phyloP scores from a whole-genome alignment of 2,329 filamentous ascomycete species.

The Tympanopsis confertula region DNA sequence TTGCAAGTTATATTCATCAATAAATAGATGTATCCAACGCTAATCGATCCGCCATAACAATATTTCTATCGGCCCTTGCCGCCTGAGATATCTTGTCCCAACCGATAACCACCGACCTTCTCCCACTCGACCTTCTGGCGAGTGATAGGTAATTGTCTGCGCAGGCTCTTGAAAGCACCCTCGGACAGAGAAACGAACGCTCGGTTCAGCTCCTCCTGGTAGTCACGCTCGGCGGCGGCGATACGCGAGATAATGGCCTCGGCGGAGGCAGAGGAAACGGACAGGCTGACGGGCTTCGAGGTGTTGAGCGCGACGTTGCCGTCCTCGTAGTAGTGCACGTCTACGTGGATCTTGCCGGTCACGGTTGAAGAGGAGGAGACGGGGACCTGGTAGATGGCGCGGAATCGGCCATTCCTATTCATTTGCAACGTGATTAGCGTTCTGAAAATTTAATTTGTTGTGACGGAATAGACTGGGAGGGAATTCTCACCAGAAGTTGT shows the following conservation, averaged over 20 bases:
- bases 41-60: no score
- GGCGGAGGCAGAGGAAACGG: slow-evolving; percentile 26
- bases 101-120: slow-evolving; percentile 55
- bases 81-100: slow-evolving; percentile 25
- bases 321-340: slow-evolving; percentile 65
- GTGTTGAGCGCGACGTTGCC: slow-evolving; percentile 57
- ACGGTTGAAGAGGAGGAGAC: slow-evolving; percentile 34
- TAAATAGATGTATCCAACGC: background rate
- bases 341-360: slow-evolving; percentile 47
- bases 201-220: slow-evolving; percentile 57
- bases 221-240: slow-evolving; percentile 48
- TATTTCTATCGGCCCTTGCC: slow-evolving; percentile 1
- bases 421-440: background rate
- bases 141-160: slow-evolving; percentile 57
- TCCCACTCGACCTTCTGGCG: slow-evolving; percentile 65
- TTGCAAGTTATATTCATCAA: background rate
- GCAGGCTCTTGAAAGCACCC: slow-evolving; percentile 53
- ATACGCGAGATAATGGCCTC: slow-evolving; percentile 43
- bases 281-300: slow-evolving; percentile 38
- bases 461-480: background rate
- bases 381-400: slow-evolving; percentile 42
- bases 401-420: slow-evolving; percentile 54
- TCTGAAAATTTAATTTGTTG: background rate
- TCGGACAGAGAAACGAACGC: slow-evolving; percentile 52
- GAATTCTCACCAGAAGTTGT: slow-evolving; percentile 49